phyloP scores from a whole-genome alignment of 2,329 filamentous ascomycete species.

The Alternaria alternata region DNA sequence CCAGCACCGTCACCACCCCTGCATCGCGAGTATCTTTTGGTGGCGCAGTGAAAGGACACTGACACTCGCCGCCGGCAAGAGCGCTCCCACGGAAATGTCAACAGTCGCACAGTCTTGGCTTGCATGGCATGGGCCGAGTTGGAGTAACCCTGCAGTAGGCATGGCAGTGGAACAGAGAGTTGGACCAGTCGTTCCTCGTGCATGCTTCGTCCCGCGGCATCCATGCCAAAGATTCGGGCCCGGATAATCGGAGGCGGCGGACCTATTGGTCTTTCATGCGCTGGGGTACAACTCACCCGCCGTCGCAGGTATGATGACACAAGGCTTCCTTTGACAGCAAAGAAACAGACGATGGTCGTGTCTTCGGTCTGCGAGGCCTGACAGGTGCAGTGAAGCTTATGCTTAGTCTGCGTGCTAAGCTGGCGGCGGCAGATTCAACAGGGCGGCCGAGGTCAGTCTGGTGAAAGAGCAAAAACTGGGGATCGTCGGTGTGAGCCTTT shows the following conservation, averaged over 20 bases:
- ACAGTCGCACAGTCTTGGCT: slow-evolving; percentile 6
- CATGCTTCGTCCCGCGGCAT: slow-evolving; percentile 22
- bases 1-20: neutral
- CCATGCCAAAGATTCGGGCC: slow-evolving; percentile 15
- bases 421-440: slow-evolving; percentile 2
- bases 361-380: neutral
- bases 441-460: slow-evolving; percentile 11
- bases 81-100: slow-evolving; percentile 2
- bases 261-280: slow-evolving; percentile 14
- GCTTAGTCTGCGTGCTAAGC: neutral
- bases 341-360: neutral
- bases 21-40: neutral
- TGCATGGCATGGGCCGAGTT: slow-evolving; percentile 4
- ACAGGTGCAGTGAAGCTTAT: slow-evolving; percentile 5
- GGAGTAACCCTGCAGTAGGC: slow-evolving; percentile 9
- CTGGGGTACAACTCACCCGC: slow-evolving; percentile 18
- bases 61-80: slow-evolving; percentile 4
- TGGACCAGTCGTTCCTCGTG: slow-evolving; percentile 19
- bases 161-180: slow-evolving; percentile 16
- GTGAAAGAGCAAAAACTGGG: slow-evolving; percentile 15
- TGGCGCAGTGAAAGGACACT: neutral
- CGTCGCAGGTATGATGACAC: slow-evolving; percentile 6
- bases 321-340: slow-evolving; percentile 8
- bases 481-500: slow-evolving; percentile 15
- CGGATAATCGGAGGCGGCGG: slow-evolving; percentile 11